Evolutionary conservation across 225 moss, liverwort and hornwort genomes (phyloP), one percentile per base, ranked within the genome.

Genomic region (Rhytidiadelphus loreus): DNA sequence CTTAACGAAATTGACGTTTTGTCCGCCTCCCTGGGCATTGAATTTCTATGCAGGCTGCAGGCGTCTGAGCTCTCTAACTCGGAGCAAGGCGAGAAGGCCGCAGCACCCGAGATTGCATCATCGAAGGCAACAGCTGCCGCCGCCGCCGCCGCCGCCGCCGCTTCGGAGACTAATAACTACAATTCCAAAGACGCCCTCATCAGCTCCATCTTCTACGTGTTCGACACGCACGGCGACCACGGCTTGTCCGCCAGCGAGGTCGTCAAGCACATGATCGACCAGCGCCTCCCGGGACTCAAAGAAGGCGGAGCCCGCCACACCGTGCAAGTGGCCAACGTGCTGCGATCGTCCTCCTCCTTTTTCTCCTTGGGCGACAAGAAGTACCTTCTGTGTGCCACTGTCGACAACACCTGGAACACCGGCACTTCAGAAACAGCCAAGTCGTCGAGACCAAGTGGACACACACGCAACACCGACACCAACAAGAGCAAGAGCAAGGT

Each of bases 291-390:
- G 25, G 94, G 94, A 4, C 91, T 94, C 43, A 94, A 94, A 90
- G 94, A 94, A 84, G 94, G 94, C 29, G 94, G 94, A 1, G 94
- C 94, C 12, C 69, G 94, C 2, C 92, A 94, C 81, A 94, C 92
- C 9, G 94, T 94, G 90, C 94, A 94, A 81, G 94, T 94, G 22
- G 94, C 94, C 56, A 94, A 94, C 83, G 94, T 94, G 53, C 94
- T 94, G 26, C 75, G 92, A 14, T 94, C 94, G 32, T 94, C 94
- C 11, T 90, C 92, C 2, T 94, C 94, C 70, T 94, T 94, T 77
- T 83, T 91, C 80, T 92, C 94, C 22, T 65, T 94, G 17, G 94
- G 94, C 19, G 91, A 94, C 86, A 94, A 94, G 86, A 91, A 92
- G n/a, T 94, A 94, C 83, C 91, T 92, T 4, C 94, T 94, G 52